Base-by-base conservation (phyloP, 139 green algal genomes). In the Auxenochlorella protothecoides region DNA sequence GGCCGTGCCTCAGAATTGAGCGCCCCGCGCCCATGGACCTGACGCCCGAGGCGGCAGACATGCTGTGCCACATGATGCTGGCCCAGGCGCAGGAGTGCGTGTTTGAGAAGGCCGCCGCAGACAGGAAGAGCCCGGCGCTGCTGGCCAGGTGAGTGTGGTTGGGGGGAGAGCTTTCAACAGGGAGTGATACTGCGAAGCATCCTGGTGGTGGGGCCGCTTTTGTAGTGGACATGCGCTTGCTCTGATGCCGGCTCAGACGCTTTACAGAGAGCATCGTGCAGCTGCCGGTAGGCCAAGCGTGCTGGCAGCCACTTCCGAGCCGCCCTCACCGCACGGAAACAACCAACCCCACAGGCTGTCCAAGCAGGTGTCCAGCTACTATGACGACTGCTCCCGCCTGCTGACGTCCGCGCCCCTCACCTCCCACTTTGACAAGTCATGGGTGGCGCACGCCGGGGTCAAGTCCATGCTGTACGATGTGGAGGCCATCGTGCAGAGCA, bases 11-110 rank as follows among this genome's bases (percentile, higher is more conserved):
- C 54, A 88, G 90, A 74, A 77, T 88, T 6, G 88, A 95, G 66
- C 66, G 65, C 59, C 85, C 85, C 2, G 76, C 80, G 3, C 85
- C 92, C 3, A 65, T 86, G 52, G 93, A 98, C 78, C 77, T 97
- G 52, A 78, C 73, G 3, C 72, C 87, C 3, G 90, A 97, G 74
- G 87, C 80, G 69, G 73, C 79, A 8, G 76, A 69, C 59, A 89
- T 97, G 87, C 85, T 98, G 73, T 92, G 98, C 82, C 85, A 86
- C 71, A 85, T 98, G 9, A 97, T 96, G 88, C 87, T 98, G 70
- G 91, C 91, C 53, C 93, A 98, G 79, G 84, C 86, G 4, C 86
- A 97, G 87, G 92, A 97, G 80, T 94, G 88, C 61, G 87, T 92
- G 52, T 95, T 88, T 76, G 89, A 96, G 76, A 97, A 95, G 80